Evolutionary conservation across 208 protist species (phyloP), one percentile per base, ranked within the genome.

Genomic region (Leishmania gerbilli): DNA sequence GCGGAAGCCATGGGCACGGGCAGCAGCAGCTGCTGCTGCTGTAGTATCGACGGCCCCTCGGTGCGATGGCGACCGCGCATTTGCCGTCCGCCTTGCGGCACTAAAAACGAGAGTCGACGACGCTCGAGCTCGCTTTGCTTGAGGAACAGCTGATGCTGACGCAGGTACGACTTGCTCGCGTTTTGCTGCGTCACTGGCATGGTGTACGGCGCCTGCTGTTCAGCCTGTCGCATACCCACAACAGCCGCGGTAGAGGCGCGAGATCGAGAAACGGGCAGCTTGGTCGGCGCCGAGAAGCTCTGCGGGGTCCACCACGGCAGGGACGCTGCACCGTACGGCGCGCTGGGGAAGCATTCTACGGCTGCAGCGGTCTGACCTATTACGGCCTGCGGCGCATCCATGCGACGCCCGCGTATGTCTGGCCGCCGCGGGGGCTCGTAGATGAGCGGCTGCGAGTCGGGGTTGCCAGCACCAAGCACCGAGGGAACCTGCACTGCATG

Each of bases 361-460:
- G 64, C 2, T 7, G 53, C 58, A 27, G 60, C 17, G n/a, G 79
- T 4, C 0, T 34, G 34, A 17, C 42, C 11, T 37, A 34, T 83
- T n/a, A n/a, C 40, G 8, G 55, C 13, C 17, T 55, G 65, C 17
- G 71, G 45, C 1, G 27, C 34, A 21, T 49, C 24, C 27, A 37
- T 31, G 40, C 24, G 34, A 64, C 21, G 68, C 2, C 34, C 27
- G 55, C 49, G 40, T 62, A 77, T 27, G 24, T 68, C 60, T 47
- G 19, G 72, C 3, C 58, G 74, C 1, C 40, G 83, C 49, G 78
- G 81, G 8, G 86, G 86, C 34, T 86, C 83, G n/a, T 19, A 37
- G 71, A 89, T 82, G 56, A 89, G 79, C 24, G 86, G 82, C 80
- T 89, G 86, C 55, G 86, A 89, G 45, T 86, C 76, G 3, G 82